Evolutionary conservation across 805 yeast genomes (phyloP), one percentile per base, ranked within the genome.

Genomic region (Maudiozyma pseudohumilis): DNA sequence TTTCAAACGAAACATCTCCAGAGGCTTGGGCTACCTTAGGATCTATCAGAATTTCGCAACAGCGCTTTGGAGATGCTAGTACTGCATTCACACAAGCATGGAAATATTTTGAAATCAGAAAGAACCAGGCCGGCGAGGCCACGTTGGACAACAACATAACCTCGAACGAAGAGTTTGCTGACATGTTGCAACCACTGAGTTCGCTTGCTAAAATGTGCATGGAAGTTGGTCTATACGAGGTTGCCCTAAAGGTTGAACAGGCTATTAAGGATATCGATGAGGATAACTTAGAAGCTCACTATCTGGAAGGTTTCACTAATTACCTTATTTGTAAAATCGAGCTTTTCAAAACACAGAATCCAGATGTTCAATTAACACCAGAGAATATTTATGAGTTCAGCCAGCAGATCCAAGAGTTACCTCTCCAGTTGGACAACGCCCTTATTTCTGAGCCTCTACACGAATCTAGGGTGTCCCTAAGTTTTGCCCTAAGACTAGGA

Each of bases 11-110:
- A 3, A 49, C 58, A 23, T 77, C 82, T 40, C 82, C 95, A 1
- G 96, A 88, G 57, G 73, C 85, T 1, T 84, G 85, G 77, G 72
- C 87, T 1, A 66, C 83, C 23, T 65, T 87, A 44, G 86, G 95
- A 4, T 85, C 95, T 30, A 83, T 92, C 42, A 72, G 94, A 42
- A 86, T 89, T 33, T 83, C 95, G 6, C 97, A 92, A 59, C 87
- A 80, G 55, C 65, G 76, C 36, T 69, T 64, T 29, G 68, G 69
- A 0, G 96, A 87, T 6, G 97, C 97, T 10, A 59, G 62, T 34
- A 68, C 69, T 19, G 87, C 92, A 1, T 65, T 88, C 35, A 39
- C 45, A 11, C 72, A 73, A 50, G 68, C 95, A 1, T 86, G 96
- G 95, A 69, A 67, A 20, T 65, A 81, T 36, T 85, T 80, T 52